Evolutionary conservation across 441 rosid species (phyloP).

Genomic region (Populus hybrid): DNA sequence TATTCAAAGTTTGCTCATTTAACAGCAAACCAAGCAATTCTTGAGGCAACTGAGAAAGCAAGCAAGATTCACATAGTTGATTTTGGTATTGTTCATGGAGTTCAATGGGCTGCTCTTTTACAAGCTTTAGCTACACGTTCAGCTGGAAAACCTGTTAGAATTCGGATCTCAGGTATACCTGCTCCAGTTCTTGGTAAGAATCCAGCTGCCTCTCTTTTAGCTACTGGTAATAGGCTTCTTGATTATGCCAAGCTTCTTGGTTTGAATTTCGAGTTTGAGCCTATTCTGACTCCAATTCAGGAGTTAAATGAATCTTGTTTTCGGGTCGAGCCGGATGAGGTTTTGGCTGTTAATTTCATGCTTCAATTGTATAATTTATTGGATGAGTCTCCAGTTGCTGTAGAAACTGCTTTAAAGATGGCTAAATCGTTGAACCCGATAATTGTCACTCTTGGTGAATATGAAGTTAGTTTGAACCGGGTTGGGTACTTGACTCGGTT

Average conservation of each 20-base stretch:
- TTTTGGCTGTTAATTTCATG: conserved; percentile 78
- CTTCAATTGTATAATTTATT: conserved; percentile 72
- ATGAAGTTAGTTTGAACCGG: conserved; percentile 67
- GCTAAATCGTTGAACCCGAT: conserved; percentile 60
- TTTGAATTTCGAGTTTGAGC: conserved; percentile 71
- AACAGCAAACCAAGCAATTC: conserved; percentile 90
- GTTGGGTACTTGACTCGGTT: conserved; percentile 51
- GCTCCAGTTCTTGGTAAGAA: conserved; percentile 67
- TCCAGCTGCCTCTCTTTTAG: conserved; percentile 54
- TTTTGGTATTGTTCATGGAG: conserved; percentile 91
- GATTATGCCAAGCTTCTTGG: conserved; percentile 71
- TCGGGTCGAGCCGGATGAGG: conserved; percentile 65
- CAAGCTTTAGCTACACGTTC: conserved; percentile 82
- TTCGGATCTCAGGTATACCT: conserved; percentile 88
- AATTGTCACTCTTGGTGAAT: conserved; percentile 76
- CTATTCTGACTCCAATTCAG: conserved; percentile 59
- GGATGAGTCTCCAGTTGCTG: conserved; percentile 49
- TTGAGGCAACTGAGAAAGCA: conserved; percentile 70
- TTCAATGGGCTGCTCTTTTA: conserved; percentile 84
- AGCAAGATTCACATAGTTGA: conserved; percentile 82
- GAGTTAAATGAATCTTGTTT: conserved; percentile 54
- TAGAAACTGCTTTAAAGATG: conserved; percentile 55
- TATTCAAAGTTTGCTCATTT: conserved; percentile 85
- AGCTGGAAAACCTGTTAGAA: conserved; percentile 57
- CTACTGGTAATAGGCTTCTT: conserved; percentile 75